A percentile compares a stretch with the other conserved stretches of the same genome.
phyloP scores from a whole-genome alignment of 768 basidiomycete genomes.

The Panaeolus cyanescens region DNA sequence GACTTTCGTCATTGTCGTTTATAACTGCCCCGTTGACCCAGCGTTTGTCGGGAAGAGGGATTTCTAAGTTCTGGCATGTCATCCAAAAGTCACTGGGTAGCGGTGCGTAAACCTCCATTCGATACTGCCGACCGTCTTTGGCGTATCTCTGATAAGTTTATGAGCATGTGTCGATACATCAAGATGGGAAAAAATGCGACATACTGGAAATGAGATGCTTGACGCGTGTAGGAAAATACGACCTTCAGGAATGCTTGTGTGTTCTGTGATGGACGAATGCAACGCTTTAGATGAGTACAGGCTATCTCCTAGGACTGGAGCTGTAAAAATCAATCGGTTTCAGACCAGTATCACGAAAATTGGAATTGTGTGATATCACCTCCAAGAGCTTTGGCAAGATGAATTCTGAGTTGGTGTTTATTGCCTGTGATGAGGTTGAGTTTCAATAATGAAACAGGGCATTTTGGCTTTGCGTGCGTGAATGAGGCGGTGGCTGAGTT shows the following conservation, averaged over 20 bases:
- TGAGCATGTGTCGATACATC: neutral
- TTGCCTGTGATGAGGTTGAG: conserved; percentile 60
- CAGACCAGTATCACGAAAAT: neutral
- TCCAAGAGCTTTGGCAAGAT: conserved; percentile 52
- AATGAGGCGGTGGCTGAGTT: neutral
- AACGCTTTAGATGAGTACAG: conserved; percentile 44
- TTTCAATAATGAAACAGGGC: conserved; percentile 57
- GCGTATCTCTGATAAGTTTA: conserved; percentile 46
- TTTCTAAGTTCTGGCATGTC: conserved; percentile 47
- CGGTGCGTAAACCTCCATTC: conserved; percentile 57
- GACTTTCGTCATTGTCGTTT: neutral
- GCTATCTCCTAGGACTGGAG: conserved; percentile 67
- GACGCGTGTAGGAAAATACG: conserved; percentile 66
- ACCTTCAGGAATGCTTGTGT: conserved; percentile 38
- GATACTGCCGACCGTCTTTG: conserved; percentile 48
- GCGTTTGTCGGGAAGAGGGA: conserved; percentile 32
- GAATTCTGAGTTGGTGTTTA: conserved; percentile 75
- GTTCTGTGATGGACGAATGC: conserved; percentile 22
- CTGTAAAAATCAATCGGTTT: conserved; percentile 31
- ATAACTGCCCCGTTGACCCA: neutral
- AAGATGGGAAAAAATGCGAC: conserved; percentile 17
- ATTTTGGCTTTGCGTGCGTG: conserved; percentile 30
- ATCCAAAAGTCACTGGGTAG: conserved; percentile 56
- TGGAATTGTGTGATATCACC: conserved; percentile 30
- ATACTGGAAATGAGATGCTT: conserved; percentile 55